A percentile compares a stretch with the other conserved stretches of the same genome.
Conservation (phyloP, 306 rosid genomes). For the Inga leiocalycina region DNA sequence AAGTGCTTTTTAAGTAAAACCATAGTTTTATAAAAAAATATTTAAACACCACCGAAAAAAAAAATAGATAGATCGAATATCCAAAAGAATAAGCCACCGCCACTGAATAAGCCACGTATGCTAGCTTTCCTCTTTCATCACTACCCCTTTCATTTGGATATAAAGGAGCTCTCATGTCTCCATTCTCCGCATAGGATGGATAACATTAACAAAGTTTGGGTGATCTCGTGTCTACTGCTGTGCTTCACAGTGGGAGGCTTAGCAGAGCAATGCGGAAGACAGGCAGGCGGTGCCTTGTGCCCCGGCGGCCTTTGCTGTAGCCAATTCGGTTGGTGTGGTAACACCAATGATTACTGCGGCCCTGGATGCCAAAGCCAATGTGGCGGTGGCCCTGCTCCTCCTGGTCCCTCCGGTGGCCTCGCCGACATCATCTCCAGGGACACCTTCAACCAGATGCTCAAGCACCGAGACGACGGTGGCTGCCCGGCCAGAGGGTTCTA, state of each 20-base stretch:
- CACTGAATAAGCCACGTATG: not conserved
- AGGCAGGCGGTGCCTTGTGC: constrained; percentile 52
- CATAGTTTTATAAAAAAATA: no score
- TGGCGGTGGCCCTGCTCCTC: not conserved
- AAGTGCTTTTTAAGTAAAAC: no score
- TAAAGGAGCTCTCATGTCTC: not conserved
- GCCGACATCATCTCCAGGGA: constrained; percentile 40
- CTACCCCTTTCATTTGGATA: not conserved
- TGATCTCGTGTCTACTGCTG: not conserved
- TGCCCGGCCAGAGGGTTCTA: constrained; percentile 56
- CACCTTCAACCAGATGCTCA: constrained; percentile 52
- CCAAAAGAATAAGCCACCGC: not conserved
- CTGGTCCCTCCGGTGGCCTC: not conserved
- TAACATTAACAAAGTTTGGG: not conserved
- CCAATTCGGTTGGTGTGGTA: constrained; percentile 59
- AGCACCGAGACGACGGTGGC: constrained; percentile 36
- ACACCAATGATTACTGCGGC: constrained; percentile 25
- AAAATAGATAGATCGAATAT: no score
- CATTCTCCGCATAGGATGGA: not conserved
- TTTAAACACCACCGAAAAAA: no score
- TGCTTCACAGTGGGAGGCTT: not conserved
- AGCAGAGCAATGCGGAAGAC: constrained; percentile 46
- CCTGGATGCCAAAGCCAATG: constrained; percentile 56
- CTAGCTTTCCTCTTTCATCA: not conserved
- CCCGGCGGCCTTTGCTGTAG: constrained; percentile 59